Base-by-base conservation (phyloP, 805 yeast species). In the Zygosaccharomyces kombuchaensis region DNA sequence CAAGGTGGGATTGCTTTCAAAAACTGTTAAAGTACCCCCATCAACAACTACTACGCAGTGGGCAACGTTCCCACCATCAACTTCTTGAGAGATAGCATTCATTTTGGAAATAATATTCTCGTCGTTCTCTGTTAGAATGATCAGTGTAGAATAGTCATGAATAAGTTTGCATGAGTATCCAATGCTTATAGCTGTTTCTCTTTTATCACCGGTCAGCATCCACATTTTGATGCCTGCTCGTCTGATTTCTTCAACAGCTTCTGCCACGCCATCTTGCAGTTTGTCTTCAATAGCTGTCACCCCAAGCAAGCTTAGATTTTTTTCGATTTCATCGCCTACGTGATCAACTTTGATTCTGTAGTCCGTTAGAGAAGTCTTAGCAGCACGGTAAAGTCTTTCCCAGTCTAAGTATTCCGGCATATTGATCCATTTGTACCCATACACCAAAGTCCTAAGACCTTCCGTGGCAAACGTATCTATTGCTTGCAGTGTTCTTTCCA, bases 201-300 rank as follows among this genome's bases (percentile, higher is more conserved):
- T 74, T 62, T 95, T 95, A 63, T 93, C 99, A 36, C 99, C 99
- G 0, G 99, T 93, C 39, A 93, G 71, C 97, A 93, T 93, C 99
- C 99, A 93, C 73, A 93, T 68, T 58, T 84, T 87, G 46, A 93
- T 88, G 2, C 96, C 96, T 0, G 99, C 98, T 52, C 95, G 75
- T 56, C 96, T 78, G 40, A 93, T 74, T 59, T 88, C 89, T 47
- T 88, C 97, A 52, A 93, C 90, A 0, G 98, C 79, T 44, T 90
- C 96, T 17, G 97, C 84, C 6, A 93, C 99, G n/a, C 99, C 99
- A 19, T 82, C 84, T 67, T 93, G 99, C 32, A 93, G 73, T 60
- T 91, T 93, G 62, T 93, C 99, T 62, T 93, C 99, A 51, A 93
- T 93, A 0, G 98, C 99, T 4, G 97, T 89, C 3, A 96, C 96